A percentile compares a stretch with the other conserved stretches of the same genome.
phyloP scores from a whole-genome alignment of 2,329 filamentous ascomycete species.

The Fusarium keratoplasticum region DNA sequence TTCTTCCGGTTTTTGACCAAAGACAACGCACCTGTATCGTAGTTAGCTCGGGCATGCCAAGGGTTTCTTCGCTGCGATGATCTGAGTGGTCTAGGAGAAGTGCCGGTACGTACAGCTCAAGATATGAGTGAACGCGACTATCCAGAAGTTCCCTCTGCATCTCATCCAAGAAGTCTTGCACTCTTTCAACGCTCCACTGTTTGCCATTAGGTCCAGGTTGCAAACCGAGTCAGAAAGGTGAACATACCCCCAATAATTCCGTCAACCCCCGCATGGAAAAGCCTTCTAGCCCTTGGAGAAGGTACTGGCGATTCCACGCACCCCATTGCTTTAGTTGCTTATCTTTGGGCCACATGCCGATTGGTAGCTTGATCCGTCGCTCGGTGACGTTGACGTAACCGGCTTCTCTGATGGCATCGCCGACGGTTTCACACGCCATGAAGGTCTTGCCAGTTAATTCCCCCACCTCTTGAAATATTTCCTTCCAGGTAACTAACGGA shows the following conservation, averaged over 20 bases:
- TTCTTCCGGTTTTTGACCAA: background rate
- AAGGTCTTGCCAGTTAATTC: background rate
- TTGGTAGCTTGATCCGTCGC: background rate
- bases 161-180: background rate
- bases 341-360: constrained; percentile 1
- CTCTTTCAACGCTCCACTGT: background rate
- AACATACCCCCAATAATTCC: background rate
- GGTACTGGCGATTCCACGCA: background rate
- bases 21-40: background rate
- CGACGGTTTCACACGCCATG: background rate
- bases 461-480: background rate
- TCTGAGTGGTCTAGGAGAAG: too few relatives aligned
- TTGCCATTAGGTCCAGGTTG: background rate
- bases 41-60: background rate
- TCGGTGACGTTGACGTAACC: background rate
- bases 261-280: background rate
- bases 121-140: constrained; percentile 1
- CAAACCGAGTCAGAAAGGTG: background rate
- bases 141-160: background rate
- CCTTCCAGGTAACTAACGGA: background rate
- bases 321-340: constrained; percentile 1
- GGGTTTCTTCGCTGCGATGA: background rate
- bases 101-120: background rate
- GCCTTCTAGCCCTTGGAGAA: background rate
- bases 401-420: background rate